These are phyloP conservation scores for Umbelopsis sp. DNA, from an alignment of 192 early-diverging fungal genomes.

Conservation along the genomic window DNA sequence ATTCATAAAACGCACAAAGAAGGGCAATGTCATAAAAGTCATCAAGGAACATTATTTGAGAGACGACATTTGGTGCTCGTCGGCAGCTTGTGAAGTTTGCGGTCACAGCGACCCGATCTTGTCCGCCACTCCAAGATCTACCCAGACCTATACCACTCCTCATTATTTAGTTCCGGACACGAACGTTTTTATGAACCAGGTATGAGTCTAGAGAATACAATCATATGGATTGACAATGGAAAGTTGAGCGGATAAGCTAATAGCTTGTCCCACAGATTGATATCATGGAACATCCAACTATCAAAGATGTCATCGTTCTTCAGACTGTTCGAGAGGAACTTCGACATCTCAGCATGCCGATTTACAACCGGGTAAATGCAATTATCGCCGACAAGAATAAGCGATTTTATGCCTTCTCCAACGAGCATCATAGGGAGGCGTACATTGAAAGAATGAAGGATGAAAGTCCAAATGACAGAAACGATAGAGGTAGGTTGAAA, in stretches of 20 bases:
- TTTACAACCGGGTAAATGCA: slow-evolving; percentile 79
- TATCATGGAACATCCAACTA: slow-evolving; percentile 85
- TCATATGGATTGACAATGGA: not conserved
- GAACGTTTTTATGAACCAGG: slow-evolving; percentile 90
- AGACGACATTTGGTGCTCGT: slow-evolving; percentile 92
- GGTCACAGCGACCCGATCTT: slow-evolving; percentile 45
- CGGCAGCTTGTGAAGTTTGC: slow-evolving; percentile 60
- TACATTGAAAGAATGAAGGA: slow-evolving; percentile 80
- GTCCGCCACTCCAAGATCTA: slow-evolving; percentile 52
- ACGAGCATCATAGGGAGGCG: slow-evolving; percentile 92
- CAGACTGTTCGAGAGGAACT: slow-evolving; percentile 96
- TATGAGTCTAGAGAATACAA: slow-evolving; percentile 42
- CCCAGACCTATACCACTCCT: slow-evolving; percentile 48
- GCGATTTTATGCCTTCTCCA: slow-evolving; percentile 92
- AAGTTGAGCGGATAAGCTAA: not conserved
- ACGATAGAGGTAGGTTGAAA: slow-evolving; percentile 72
- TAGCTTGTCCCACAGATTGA: slow-evolving; percentile 71
- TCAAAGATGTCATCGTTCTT: slow-evolving; percentile 89
- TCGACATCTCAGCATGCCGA: slow-evolving; percentile 75
- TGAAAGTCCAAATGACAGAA: slow-evolving; percentile 94
- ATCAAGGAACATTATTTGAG: slow-evolving; percentile 97
- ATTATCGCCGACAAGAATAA: slow-evolving; percentile 74
- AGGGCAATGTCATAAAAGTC: slow-evolving; percentile 90
- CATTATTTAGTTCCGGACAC: slow-evolving; percentile 95
- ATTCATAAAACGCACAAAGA: slow-evolving; percentile 89